Conservation (phyloP, 2,329 filamentous ascomycete genomes). For the Macrophomina pseudophaseolina region DNA sequence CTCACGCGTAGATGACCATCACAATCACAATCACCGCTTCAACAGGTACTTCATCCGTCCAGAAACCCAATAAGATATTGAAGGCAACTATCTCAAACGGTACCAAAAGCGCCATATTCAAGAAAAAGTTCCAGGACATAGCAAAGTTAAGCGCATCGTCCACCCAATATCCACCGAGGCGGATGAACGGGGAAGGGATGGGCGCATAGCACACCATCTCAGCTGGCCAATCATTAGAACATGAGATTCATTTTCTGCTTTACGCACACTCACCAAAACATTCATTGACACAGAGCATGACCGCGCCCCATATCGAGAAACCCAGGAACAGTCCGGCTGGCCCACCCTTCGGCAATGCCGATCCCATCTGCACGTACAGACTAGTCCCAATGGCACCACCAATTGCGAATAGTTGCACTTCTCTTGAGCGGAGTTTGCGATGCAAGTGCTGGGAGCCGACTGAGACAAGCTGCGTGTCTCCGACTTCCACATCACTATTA, state of each 20-base stretch:
- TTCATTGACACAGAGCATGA: conserved; percentile 22
- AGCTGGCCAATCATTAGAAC: neutral
- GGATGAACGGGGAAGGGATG: conserved; percentile 18
- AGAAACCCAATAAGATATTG: conserved; percentile 47
- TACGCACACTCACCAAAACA: conserved; percentile 8
- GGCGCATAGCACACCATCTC: conserved; percentile 22
- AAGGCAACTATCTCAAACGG: conserved; percentile 53
- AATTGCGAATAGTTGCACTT: conserved; percentile 22
- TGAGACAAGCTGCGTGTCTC: conserved; percentile 11
- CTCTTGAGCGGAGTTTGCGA: conserved; percentile 9
- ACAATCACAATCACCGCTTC: conserved; percentile 18
- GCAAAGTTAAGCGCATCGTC: conserved; percentile 31
- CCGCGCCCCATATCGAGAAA: conserved; percentile 14
- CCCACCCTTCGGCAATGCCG: conserved; percentile 19
- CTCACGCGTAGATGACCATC: conserved; percentile 15
- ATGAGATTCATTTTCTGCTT: no score
- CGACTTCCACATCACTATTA: neutral
- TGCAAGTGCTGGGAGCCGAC: conserved; percentile 17
- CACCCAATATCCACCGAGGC: conserved; percentile 20
- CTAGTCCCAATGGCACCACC: conserved; percentile 19
- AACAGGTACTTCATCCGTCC: conserved; percentile 40
- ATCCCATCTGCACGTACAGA: conserved; percentile 22
- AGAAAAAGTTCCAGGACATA: conserved; percentile 38
- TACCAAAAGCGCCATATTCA: conserved; percentile 37
- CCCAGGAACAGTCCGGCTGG: conserved; percentile 12